Base-by-base conservation (phyloP, 2,329 filamentous ascomycete species). In the Colletotrichum salicis region DNA sequence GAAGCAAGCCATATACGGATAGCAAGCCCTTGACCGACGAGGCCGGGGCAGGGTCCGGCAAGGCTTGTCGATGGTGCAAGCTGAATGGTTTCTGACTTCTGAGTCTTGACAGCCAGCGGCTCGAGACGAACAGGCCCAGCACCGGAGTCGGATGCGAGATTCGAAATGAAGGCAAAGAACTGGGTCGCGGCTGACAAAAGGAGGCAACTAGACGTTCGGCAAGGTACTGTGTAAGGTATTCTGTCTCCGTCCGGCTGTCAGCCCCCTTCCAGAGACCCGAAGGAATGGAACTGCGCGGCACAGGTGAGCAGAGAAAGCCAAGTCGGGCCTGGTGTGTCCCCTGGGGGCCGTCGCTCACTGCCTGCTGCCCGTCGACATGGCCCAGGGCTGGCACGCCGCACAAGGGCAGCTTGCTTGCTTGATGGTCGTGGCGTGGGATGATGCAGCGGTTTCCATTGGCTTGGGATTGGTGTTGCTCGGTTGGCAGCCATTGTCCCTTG, bases 401-500 rank as follows among this genome's bases (percentile, higher is more conserved):
- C 54, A 57, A 60, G 41, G 41, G 41, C 41, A 48, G 11, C 37
- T 29, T 29, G 27, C 27, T 29, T 29, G 27, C 27, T 37, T 24
- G 52, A 31, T 15, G n/a, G 51, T 37, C 27, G n/a, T 13, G 68
- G 64, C 68, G 64, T 67, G 64, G 37, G 33, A 63, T 68, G 58
- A 68, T 68, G 64, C 54, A 63, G 69, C 64, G 33, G 58, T 68
- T 71, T 68, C 69, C 64, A 68, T 59, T 68, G 69, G 64, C 54
- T 54, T 71, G 64, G 64, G 58, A 58, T 13, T 55, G 45, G 37
- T 63, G 45, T 56, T 71, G 37, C 41, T 45, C 24, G 51, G 56
- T 48, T 33, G 65, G 41, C 55, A 56, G 35, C 35, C 54, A 58
- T 58, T 59, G 19, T 29, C 33, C 19, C 33, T 12, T 31, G 29